These are phyloP conservation scores for Trichophyton mentagrophytes DNA, from an alignment of 2,329 filamentous ascomycete species.

Conservation along the genomic window DNA sequence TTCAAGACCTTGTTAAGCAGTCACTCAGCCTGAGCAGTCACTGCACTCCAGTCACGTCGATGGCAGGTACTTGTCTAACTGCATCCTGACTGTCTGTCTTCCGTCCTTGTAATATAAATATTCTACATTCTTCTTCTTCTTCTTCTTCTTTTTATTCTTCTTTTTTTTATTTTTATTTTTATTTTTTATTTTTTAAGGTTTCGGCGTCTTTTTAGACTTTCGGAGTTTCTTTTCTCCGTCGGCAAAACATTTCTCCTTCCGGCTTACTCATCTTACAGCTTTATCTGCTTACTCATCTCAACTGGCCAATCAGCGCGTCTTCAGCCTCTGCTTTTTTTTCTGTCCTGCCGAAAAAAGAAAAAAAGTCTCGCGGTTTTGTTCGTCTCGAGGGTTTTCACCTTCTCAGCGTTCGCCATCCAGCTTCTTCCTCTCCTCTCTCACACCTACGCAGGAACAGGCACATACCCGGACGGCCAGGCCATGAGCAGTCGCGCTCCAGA, in stretches of 20 bases:
- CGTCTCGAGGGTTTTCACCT: background rate
- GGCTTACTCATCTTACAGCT: background rate
- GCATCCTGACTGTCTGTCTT: too few species aligned
- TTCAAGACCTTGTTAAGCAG: too few species aligned
- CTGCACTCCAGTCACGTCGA: background rate
- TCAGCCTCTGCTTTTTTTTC: constrained; percentile 21
- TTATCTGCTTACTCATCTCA: constrained; percentile 19
- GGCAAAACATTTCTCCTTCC: constrained; percentile 6
- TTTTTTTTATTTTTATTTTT: background rate
- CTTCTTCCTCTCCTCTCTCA: background rate
- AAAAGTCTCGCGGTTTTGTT: constrained; percentile 7
- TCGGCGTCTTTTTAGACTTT: background rate
- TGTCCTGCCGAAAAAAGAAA: constrained; percentile 16
- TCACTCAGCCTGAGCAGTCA: background rate
- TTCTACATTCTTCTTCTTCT: background rate
- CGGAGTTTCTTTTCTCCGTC: background rate
- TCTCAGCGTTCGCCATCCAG: constrained; percentile 6
- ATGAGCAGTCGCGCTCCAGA: constrained; percentile 1
- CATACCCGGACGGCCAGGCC: background rate
- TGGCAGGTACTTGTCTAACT: too few species aligned
- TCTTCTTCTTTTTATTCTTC: background rate
- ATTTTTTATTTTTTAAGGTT: background rate
- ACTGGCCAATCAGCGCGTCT: constrained; percentile 27
- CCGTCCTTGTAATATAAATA: background rate
- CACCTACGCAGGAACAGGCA: background rate